A percentile compares a stretch with the other conserved stretches of the same genome.
Conservation (phyloP, 2,329 filamentous ascomycete genomes). For the Dactylellina cionopaga region DNA sequence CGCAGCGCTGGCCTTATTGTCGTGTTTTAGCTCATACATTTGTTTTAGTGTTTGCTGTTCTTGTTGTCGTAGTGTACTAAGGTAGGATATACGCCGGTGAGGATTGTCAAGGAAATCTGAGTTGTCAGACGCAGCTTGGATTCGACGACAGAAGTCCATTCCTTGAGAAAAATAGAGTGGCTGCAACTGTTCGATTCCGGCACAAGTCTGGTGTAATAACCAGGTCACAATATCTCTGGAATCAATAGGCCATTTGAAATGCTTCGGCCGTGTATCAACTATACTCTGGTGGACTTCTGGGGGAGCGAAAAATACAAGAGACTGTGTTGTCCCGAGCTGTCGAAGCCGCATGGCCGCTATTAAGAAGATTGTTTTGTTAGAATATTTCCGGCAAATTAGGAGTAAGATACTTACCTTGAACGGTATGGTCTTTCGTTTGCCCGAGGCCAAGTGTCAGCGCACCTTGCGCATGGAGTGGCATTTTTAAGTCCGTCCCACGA, state of each 20-base stretch:
- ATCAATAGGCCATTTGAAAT: slow-evolving; percentile 58
- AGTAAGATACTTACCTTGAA: slow-evolving; percentile 70
- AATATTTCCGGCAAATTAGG: not conserved
- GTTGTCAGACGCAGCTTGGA: slow-evolving; percentile 64
- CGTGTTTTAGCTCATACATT: slow-evolving; percentile 66
- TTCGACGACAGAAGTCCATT: slow-evolving; percentile 69
- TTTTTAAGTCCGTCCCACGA: slow-evolving; percentile 73
- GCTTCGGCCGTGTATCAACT: slow-evolving; percentile 52
- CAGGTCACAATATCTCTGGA: slow-evolving; percentile 69
- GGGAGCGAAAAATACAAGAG: slow-evolving; percentile 66
- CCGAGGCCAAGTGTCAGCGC: slow-evolving; percentile 73
- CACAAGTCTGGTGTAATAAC: slow-evolving; percentile 73
- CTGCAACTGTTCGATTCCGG: slow-evolving; percentile 69
- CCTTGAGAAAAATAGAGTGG: slow-evolving; percentile 71
- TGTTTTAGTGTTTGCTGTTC: slow-evolving; percentile 70
- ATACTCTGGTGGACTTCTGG: slow-evolving; percentile 71
- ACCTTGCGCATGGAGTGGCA: slow-evolving; percentile 70
- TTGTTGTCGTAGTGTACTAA: slow-evolving; percentile 64
- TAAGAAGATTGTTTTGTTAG: not conserved
- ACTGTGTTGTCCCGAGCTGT: slow-evolving; percentile 74
- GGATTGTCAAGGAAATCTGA: slow-evolving; percentile 61
- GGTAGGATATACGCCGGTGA: slow-evolving; percentile 60
- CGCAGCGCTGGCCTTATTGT: slow-evolving; percentile 45
- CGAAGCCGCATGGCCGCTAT: slow-evolving; percentile 71
- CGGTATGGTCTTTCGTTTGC: slow-evolving; percentile 74